Evolutionary conservation across 1,284 basidiomycete genomes (phyloP).

Genomic region (Fomitopsis betulina): DNA sequence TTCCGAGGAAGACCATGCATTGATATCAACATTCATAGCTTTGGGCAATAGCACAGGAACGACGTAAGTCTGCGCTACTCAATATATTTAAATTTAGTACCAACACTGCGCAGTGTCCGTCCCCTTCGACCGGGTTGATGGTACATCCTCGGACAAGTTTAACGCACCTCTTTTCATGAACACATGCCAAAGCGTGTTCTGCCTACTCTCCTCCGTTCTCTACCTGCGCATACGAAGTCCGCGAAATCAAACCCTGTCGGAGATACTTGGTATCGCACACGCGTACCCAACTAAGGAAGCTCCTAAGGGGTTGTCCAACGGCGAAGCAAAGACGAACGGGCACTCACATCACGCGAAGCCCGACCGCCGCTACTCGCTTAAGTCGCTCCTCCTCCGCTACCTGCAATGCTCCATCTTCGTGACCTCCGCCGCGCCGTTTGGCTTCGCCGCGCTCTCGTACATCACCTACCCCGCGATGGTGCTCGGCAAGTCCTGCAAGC

Average conservation of each 20-base stretch:
- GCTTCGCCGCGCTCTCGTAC: slow-evolving; percentile 90
- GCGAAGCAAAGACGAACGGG: slow-evolving; percentile 26
- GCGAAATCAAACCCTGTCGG: slow-evolving; percentile 43
- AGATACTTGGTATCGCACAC: slow-evolving; percentile 52
- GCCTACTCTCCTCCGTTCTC: slow-evolving; percentile 70
- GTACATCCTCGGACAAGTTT: slow-evolving; percentile 70
- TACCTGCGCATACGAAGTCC: slow-evolving; percentile 76
- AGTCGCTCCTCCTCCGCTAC: slow-evolving; percentile 63
- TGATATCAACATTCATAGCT: slow-evolving; percentile 37
- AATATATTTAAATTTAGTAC: not conserved
- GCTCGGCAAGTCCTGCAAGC: slow-evolving; percentile 97
- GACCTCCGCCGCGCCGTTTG: slow-evolving; percentile 90
- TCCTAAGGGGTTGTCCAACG: slow-evolving; percentile 8
- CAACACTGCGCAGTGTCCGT: slow-evolving; percentile 59
- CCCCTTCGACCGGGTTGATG: slow-evolving; percentile 71
- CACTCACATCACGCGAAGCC: slow-evolving; percentile 17
- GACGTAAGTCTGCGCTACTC: slow-evolving; percentile 42
- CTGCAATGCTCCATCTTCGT: slow-evolving; percentile 87
- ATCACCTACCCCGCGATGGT: slow-evolving; percentile 99
- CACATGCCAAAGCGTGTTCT: slow-evolving; percentile 82
- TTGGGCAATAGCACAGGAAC: slow-evolving; percentile 91
- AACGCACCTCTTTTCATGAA: slow-evolving; percentile 86
- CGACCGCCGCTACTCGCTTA: slow-evolving; percentile 39
- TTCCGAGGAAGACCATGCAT: not conserved
- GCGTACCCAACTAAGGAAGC: slow-evolving; percentile 6